Base-by-base conservation (phyloP, 1,284 basidiomycete species). In the Ganoderma sinense region DNA sequence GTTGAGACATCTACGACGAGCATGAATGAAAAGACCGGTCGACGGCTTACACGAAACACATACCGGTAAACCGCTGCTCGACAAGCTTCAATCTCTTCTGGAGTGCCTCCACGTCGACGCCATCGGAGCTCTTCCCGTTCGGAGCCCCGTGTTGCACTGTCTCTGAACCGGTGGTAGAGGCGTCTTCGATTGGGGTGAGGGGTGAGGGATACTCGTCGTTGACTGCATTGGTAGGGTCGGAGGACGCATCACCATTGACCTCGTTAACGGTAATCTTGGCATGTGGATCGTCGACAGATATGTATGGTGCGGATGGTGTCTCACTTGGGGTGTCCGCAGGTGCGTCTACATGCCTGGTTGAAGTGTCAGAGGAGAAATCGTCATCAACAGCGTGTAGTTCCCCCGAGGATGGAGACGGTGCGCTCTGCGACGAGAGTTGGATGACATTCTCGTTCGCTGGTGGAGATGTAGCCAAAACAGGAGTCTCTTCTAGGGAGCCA, bases 21-120 rank as follows among this genome's bases (percentile, higher is more conserved):
- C 26, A 41, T 66, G 5, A 70, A 64, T 20, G 66, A 23, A 3
- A 36, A 58, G 18, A 62, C 36, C 20, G 26, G 2, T 26, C 26
- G 16, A 64, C 43, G 18, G n/a, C 62, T 5, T 61, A 29, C 26
- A 53, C 14, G 11, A 11, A 2, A 74, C 82, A 74, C 82, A 48
- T 79, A 91, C 93, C 92, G 72, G 88, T 74, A 77, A 94, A 94
- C 29, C 89, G 85, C 76, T 92, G 88, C 74, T 94, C 93, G 2
- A 94, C 86, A 31, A 90, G 81, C 75, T 86, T 89, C 66, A 94
- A 80, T 51, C 88, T 86, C 72, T 89, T 85, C 77, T 89, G 91
- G 62, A 94, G 78, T 45, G 80, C 82, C 62, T 92, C 91, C 7
- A 91, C 79, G 68, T 84, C 84, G 7, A 76, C 68, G 41, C 79